Base-by-base conservation (phyloP, 257 asterid species). In the Coffea canephora region DNA sequence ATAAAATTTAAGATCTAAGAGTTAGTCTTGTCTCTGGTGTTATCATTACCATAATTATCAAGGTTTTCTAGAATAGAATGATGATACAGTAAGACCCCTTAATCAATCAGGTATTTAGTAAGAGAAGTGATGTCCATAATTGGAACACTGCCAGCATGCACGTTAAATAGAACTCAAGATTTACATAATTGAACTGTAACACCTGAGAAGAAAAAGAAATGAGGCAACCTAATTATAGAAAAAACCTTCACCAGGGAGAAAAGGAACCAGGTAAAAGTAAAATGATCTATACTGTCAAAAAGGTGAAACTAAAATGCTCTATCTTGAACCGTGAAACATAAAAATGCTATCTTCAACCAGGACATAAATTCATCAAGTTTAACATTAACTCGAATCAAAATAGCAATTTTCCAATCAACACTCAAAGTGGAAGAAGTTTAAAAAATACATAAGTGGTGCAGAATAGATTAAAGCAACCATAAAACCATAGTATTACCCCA, bases 401-500 rank as follows among this genome's bases (percentile, higher is more conserved):
- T 13, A 9, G 68, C 41, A 19, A 39, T 41, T 34, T 75, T 10
- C 39, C 27, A 4, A 27, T 76, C 23, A 23, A 11, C 14, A 23
- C 67, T 8, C 10, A 39, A 39, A 39, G 43, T 39, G 43, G 41
- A 39, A 64, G 25, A 64, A 43, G 11, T 34, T 25, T 19, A 21
- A 16, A 57, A 74, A 31, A 49, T 3, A 34, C 19, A 36, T 18
- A 50, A 27, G 2, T 65, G 6, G 69, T 6, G 18, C 23, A 73
- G 46, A 59, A 45, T 49, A 64, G 21, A 46, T 5, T 8, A 12
- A 34, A 45, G 14, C 65, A 6, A 23, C 43, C 41, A 48, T 11
- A 9, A 31, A 25, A 67, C 85, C 59, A 67, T 62, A 55, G 68
- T 52, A 48, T 81, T 87, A 95, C 99, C 93, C 6, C 76, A 41